Evolutionary conservation across 2,329 filamentous ascomycete genomes (phyloP), one percentile per base, ranked within the genome.

Genomic region (Epicoccum nigrum): DNA sequence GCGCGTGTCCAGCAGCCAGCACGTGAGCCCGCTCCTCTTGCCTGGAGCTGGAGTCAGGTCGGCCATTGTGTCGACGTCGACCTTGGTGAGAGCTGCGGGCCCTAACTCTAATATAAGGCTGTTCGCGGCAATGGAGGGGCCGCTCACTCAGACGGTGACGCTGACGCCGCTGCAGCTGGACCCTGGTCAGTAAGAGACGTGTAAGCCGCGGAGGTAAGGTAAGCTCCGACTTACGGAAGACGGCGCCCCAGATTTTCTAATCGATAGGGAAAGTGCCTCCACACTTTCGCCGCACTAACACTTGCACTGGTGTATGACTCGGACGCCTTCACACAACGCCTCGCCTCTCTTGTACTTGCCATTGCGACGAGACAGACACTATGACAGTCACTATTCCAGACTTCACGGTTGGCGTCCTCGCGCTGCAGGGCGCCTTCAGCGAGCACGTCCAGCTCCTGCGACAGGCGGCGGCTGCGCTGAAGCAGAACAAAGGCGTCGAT

Each of bases 391-490:
- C 59, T 9, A 41, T 55, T 12, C 45, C 57, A n/a, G 56, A 62
- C 27, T 49, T 84, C 48, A 84, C 81, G 13, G 77, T 87, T 38
- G 85, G 85, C 57, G 84, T 87, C 27, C 79, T 87, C 30, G 86
- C 94, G 60, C 83, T 99, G 15, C 94, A 99, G 76, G 94, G 94
- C 64, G 93, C 92, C 51, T 97, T 97, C 74, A 82, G 86, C 65
- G 93, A 99, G 73, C 93, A 99, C 77, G 72, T 96, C 50, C 81
- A 85, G 59, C 83, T 96, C 30, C 81, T 97, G 30, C 82, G 83
- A 59, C 81, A 83, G 56, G 92, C 92, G 5, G 83, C 86, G 2
- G 69, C 75, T n/a, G 73, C 76, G 17, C 69, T 88, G 34, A 53
- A 62, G 48, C 44, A 49, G 56, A 55, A 52, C 37, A 51, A 38